Percentiles rank a stretch among this genome's conserved stretches.
phyloP scores from a whole-genome alignment of 2,329 filamentous ascomycete genomes.

The Fusarium penzigii region DNA sequence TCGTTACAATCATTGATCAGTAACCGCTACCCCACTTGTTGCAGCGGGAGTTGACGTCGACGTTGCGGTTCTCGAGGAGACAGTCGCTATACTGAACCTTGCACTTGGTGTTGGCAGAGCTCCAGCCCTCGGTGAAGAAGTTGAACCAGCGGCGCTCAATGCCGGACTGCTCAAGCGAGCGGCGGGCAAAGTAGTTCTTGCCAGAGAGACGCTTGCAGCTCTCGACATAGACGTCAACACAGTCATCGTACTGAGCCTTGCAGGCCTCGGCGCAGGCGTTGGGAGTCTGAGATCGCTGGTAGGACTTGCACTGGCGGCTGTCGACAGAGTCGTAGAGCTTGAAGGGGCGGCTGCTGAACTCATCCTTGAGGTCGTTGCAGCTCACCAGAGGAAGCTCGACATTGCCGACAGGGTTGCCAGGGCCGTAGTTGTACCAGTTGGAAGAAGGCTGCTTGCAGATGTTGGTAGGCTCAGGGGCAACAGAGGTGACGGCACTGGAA shows the following conservation, averaged over 20 bases:
- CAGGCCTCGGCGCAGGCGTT: constrained; percentile 54
- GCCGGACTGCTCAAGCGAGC: constrained; percentile 26
- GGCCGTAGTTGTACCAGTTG: constrained; percentile 66
- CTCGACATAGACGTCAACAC: constrained; percentile 49
- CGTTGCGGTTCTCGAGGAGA: constrained; percentile 41
- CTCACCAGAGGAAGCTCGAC: constrained; percentile 54
- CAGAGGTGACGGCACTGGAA: constrained; percentile 34
- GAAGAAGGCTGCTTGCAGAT: constrained; percentile 55
- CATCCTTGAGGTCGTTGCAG: constrained; percentile 52
- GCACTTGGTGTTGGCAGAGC: constrained; percentile 44
- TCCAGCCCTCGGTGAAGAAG: constrained; percentile 33
- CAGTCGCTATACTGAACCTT: constrained; percentile 52
- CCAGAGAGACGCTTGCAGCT: constrained; percentile 42
- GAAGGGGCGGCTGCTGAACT: constrained; percentile 47
- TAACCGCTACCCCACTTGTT: constrained; percentile 34
- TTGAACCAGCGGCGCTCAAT: constrained; percentile 29
- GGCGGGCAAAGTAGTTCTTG: constrained; percentile 29
- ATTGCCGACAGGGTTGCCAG: constrained; percentile 57
- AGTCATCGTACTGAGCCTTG: constrained; percentile 52
- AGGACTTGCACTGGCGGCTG: constrained; percentile 45
- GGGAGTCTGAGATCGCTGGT: constrained; percentile 37
- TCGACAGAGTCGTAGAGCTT: constrained; percentile 53
- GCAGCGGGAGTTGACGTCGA: constrained; percentile 43
- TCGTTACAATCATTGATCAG: constrained; percentile 3
- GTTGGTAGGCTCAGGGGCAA: constrained; percentile 49